phyloP scores from a whole-genome alignment of 148 eudicot species.

The Amaranthus hypochondriacus region DNA sequence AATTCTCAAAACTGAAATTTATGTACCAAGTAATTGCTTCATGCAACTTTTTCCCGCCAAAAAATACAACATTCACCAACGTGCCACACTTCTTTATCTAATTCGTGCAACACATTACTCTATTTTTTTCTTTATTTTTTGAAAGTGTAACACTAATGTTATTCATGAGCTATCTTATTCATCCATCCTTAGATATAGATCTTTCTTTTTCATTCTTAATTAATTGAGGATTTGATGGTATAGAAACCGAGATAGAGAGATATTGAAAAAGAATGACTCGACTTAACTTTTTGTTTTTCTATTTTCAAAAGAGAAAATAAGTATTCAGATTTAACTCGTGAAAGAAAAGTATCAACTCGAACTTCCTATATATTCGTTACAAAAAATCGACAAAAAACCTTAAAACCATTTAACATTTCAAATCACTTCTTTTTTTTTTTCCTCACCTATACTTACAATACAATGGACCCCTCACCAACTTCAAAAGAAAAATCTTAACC shows the following conservation, averaged over 20 bases:
- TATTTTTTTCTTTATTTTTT: neutral
- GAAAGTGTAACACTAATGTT: neutral
- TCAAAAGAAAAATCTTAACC: conserved; percentile 10
- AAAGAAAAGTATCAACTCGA: too few relatives aligned
- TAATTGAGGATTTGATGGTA: conserved; percentile 12
- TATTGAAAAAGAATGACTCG: neutral
- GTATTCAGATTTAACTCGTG: too few relatives aligned
- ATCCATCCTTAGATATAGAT: neutral
- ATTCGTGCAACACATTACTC: conserved; percentile 8
- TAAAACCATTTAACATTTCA: conserved; percentile 13
- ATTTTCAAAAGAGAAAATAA: neutral
- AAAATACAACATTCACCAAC: conserved; percentile 13
- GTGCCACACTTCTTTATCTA: neutral
- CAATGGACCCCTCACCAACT: conserved; percentile 14
- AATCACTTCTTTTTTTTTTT: conserved; percentile 13
- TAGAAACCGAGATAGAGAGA: neutral
- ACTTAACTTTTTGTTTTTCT: conserved; percentile 13
- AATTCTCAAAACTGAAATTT: neutral
- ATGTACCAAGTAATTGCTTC: neutral
- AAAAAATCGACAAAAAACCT: neutral
- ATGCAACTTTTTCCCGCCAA: conserved; percentile 16
- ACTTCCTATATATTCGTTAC: too few relatives aligned
- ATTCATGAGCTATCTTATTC: conserved; percentile 8
- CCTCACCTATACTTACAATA: conserved; percentile 7
- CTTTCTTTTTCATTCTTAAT: conserved; percentile 12